These are phyloP conservation scores for Globisporangium cystogenes DNA, from an alignment of 352 stramenopile species.

Conservation along the genomic window DNA sequence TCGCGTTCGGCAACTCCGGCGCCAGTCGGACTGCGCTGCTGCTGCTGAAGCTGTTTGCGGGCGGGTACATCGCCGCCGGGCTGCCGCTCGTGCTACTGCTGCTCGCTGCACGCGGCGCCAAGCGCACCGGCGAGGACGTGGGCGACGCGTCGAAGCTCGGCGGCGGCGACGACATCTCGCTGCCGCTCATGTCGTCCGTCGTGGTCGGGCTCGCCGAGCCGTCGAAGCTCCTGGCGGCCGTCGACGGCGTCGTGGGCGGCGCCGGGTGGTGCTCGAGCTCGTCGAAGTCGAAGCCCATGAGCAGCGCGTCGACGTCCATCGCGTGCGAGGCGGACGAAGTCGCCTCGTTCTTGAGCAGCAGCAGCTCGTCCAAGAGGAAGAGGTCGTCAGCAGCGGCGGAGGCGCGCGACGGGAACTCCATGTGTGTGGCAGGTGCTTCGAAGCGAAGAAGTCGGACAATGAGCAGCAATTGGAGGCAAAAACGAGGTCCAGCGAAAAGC, in stretches of 20 bases:
- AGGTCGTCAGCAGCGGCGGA: constrained; percentile 15
- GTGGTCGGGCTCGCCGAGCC: constrained; percentile 25
- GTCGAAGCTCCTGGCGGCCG: constrained; percentile 7
- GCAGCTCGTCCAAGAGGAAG: constrained; percentile 38
- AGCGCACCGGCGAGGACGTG: constrained; percentile 14
- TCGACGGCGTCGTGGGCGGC: not conserved
- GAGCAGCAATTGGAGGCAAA: not conserved
- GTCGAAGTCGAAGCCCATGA: constrained; percentile 24
- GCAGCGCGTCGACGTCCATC: constrained; percentile 35
- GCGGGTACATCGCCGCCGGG: not conserved
- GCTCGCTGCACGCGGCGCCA: constrained; percentile 3
- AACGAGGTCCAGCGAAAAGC: not conserved
- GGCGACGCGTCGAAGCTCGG: constrained; percentile 23
- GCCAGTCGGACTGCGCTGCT: not conserved
- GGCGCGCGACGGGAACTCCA: constrained; percentile 6
- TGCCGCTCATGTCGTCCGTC: constrained; percentile 42
- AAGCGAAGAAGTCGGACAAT: constrained; percentile 1
- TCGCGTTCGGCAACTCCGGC: not conserved
- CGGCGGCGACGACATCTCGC: constrained; percentile 43
- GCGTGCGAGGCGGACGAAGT: not conserved
- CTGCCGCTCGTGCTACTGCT: not conserved
- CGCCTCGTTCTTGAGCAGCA: constrained; percentile 40
- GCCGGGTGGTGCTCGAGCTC: constrained; percentile 11
- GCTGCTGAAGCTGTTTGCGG: not conserved
- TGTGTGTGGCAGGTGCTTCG: not conserved